Evolutionary conservation across 345 rosid genomes (phyloP).

Genomic region (Xanthoceras sorbifolium): DNA sequence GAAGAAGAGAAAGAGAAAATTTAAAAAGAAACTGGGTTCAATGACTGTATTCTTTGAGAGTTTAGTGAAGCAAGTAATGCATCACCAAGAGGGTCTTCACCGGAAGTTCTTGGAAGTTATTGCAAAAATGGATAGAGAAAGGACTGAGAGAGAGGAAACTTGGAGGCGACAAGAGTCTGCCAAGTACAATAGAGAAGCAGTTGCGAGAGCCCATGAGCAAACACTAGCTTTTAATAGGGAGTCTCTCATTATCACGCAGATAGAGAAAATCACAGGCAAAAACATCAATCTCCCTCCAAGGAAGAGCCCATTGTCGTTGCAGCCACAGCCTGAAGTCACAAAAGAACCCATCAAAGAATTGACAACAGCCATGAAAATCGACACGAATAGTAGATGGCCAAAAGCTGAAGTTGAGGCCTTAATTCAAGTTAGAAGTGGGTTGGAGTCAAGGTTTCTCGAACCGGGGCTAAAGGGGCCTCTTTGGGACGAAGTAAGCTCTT

Average conservation of each 20-base stretch:
- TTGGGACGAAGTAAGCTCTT: slow-evolving; percentile 47
- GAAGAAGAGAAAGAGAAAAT: slow-evolving; percentile 42
- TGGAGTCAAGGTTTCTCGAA: slow-evolving; percentile 41
- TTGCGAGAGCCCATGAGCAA: slow-evolving; percentile 41
- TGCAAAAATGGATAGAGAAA: slow-evolving; percentile 44
- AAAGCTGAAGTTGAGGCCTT: slow-evolving; percentile 49
- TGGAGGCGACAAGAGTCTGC: slow-evolving; percentile 42
- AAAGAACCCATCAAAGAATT: slow-evolving; percentile 22
- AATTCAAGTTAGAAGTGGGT: slow-evolving; percentile 34
- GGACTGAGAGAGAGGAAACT: slow-evolving; percentile 40
- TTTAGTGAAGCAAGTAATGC: slow-evolving; percentile 44
- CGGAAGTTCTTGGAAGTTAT: slow-evolving; percentile 42
- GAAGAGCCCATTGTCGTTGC: slow-evolving; percentile 15
- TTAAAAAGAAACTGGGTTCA: slow-evolving; percentile 30
- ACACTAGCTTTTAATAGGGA: slow-evolving; percentile 46
- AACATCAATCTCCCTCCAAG: slow-evolving; percentile 37
- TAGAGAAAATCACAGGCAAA: slow-evolving; percentile 51
- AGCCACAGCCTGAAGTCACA: slow-evolving; percentile 24
- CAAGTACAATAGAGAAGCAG: slow-evolving; percentile 40
- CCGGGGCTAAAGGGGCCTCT: slow-evolving; percentile 44
- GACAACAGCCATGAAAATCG: slow-evolving; percentile 6
- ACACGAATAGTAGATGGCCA: slow-evolving; percentile 36
- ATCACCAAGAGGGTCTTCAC: slow-evolving; percentile 51
- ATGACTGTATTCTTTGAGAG: slow-evolving; percentile 37
- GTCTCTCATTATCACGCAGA: slow-evolving; percentile 32